Evolutionary conservation across 2,329 filamentous ascomycete species (phyloP).

Genomic region (Hymenoscyphus albidus): DNA sequence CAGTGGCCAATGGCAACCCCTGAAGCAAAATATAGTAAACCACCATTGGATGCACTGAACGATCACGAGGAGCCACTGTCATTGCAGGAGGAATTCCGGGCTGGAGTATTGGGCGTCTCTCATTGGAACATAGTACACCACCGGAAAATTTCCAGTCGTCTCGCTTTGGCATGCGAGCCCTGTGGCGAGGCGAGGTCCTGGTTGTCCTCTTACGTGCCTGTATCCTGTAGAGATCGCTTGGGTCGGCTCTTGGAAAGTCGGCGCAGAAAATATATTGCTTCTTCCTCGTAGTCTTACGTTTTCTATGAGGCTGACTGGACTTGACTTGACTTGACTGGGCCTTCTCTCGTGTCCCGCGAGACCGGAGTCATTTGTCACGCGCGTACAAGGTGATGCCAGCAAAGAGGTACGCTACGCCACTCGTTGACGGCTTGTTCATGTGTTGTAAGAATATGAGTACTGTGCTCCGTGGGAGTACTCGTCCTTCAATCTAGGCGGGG

Average conservation of each 20-base stretch:
- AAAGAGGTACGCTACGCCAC: slow-evolving; percentile 9
- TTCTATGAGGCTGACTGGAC: slow-evolving; percentile 25
- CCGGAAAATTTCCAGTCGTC: neutral
- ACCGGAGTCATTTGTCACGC: neutral
- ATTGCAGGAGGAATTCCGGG: slow-evolving; percentile 2
- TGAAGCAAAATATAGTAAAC: neutral
- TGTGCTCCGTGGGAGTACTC: neutral
- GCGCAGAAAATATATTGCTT: slow-evolving; percentile 19
- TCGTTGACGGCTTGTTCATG: slow-evolving; percentile 6
- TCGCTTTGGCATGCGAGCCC: neutral
- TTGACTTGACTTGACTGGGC: too few relatives aligned
- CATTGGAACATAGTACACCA: slow-evolving; percentile 8
- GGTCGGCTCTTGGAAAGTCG: slow-evolving; percentile 17
- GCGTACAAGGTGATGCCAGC: slow-evolving; percentile 4
- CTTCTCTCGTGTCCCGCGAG: neutral
- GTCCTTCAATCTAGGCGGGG: neutral
- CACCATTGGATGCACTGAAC: too few relatives aligned
- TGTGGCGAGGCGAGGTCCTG: neutral
- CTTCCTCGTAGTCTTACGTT: slow-evolving; percentile 25
- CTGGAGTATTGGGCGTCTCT: neutral
- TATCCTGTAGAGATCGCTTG: neutral
- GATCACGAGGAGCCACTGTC: neutral
- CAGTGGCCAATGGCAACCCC: slow-evolving; percentile 12
- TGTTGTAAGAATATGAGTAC: neutral
- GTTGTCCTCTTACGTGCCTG: too few relatives aligned